Conservation (phyloP, 305 asterid species). For the Fraxinus sp. region DNA sequence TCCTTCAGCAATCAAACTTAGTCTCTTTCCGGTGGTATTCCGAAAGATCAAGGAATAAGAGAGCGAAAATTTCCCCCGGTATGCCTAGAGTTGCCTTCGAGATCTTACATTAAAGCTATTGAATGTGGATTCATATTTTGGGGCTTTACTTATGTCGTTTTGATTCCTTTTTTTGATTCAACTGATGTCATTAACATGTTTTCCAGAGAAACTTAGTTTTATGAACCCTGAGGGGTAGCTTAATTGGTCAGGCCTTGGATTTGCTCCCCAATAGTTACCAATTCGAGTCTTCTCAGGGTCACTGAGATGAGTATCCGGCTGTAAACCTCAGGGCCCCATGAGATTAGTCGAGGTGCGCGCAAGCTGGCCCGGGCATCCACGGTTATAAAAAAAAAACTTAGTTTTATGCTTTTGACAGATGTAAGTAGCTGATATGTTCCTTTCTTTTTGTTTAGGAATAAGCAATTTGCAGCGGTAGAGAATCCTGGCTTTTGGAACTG, state of each 20-base stretch:
- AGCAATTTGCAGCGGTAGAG: constrained; percentile 91
- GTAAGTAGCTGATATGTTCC: background rate
- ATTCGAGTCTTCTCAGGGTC: too few relatives aligned
- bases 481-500: constrained; percentile 97
- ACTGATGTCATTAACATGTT: background rate
- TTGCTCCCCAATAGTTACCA: too few relatives aligned
- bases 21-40: background rate
- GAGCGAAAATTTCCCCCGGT: background rate
- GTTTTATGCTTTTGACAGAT: constrained; percentile 12
- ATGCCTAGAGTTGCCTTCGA: background rate
- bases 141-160: background rate
- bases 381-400: background rate
- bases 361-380: too few relatives aligned
- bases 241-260: too few relatives aligned
- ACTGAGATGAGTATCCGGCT: too few relatives aligned
- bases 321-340: too few relatives aligned
- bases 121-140: constrained; percentile 9
- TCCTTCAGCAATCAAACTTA: background rate
- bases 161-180: background rate
- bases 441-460: constrained; percentile 49
- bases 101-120: background rate
- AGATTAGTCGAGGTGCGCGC: too few relatives aligned
- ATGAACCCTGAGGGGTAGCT: background rate
- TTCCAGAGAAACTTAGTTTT: constrained; percentile 11
- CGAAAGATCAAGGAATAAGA: background rate